Conservation (phyloP, 345 rosid species). For the Syzygium oleosum region DNA sequence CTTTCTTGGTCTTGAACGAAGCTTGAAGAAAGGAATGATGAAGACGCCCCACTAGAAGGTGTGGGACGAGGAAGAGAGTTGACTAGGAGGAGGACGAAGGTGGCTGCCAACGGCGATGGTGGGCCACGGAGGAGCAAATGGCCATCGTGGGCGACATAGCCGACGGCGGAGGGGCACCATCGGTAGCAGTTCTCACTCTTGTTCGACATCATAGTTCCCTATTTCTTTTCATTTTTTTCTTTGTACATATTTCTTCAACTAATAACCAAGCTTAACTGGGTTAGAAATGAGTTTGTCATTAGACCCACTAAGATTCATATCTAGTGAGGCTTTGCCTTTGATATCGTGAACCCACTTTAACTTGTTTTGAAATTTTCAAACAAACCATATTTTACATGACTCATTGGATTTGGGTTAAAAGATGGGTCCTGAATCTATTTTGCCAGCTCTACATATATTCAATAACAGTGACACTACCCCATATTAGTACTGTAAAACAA, state of each 20-base stretch:
- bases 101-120: not conserved
- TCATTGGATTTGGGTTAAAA: too few relatives aligned
- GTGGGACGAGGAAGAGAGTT: not conserved
- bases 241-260: not conserved
- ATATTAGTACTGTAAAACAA: too few relatives aligned
- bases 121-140: not conserved
- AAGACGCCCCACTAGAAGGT: not conserved
- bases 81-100: not conserved
- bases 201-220: not conserved
- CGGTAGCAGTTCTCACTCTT: not conserved
- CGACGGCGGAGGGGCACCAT: not conserved
- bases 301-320: not conserved
- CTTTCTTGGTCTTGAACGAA: not conserved
- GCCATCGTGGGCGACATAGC: not conserved
- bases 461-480: too few relatives aligned
- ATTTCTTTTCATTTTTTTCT: too few relatives aligned
- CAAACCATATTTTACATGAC: too few relatives aligned
- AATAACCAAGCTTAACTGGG: not conserved
- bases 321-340: too few relatives aligned
- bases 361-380: too few relatives aligned
- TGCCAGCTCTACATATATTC: too few relatives aligned
- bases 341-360: too few relatives aligned
- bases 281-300: not conserved
- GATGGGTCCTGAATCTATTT: too few relatives aligned
- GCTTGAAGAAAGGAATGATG: not conserved